Conservation (phyloP, 1,139 yeast species). For the Diutina neorugosa region DNA sequence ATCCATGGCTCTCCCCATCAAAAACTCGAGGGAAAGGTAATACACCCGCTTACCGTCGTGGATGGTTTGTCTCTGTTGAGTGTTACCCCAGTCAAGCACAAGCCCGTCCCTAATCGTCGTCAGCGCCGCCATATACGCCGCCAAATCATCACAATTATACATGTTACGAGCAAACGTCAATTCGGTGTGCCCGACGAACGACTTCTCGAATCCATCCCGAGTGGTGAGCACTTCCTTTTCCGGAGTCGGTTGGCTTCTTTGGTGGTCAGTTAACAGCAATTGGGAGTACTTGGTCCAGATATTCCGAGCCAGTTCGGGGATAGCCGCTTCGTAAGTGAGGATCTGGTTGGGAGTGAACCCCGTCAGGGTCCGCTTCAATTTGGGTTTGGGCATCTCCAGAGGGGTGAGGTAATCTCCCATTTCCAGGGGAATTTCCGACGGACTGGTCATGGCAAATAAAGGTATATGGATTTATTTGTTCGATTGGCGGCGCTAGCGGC, state of each 20-base stretch:
- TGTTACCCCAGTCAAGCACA: slow-evolving; percentile 82
- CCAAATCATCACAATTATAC: slow-evolving; percentile 84
- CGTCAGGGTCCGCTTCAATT: slow-evolving; percentile 61
- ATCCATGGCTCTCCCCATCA: slow-evolving; percentile 94
- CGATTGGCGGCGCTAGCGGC: not conserved
- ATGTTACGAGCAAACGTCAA: slow-evolving; percentile 80
- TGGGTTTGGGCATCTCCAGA: slow-evolving; percentile 29
- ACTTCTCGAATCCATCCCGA: slow-evolving; percentile 41
- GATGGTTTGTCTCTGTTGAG: slow-evolving; percentile 81
- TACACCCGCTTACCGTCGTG: slow-evolving; percentile 81
- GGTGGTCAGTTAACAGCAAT: slow-evolving; percentile 20
- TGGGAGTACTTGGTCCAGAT: slow-evolving; percentile 58
- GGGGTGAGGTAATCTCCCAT: slow-evolving; percentile 35
- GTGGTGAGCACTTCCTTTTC: slow-evolving; percentile 16
- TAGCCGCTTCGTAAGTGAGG: slow-evolving; percentile 66
- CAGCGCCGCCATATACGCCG: slow-evolving; percentile 88
- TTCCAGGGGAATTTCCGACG: not conserved
- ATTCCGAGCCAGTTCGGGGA: slow-evolving; percentile 68
- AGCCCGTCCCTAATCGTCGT: slow-evolving; percentile 68
- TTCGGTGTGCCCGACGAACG: slow-evolving; percentile 78
- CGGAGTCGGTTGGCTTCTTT: slow-evolving; percentile 13
- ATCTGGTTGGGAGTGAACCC: slow-evolving; percentile 90
- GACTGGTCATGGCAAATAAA: not conserved
- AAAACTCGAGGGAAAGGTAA: slow-evolving; percentile 76
- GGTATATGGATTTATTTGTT: not conserved